Percentiles rank a stretch among this genome's conserved stretches.
phyloP scores from a whole-genome alignment of 108 stramenopile genomes.

The Epithemia pelagica region DNA sequence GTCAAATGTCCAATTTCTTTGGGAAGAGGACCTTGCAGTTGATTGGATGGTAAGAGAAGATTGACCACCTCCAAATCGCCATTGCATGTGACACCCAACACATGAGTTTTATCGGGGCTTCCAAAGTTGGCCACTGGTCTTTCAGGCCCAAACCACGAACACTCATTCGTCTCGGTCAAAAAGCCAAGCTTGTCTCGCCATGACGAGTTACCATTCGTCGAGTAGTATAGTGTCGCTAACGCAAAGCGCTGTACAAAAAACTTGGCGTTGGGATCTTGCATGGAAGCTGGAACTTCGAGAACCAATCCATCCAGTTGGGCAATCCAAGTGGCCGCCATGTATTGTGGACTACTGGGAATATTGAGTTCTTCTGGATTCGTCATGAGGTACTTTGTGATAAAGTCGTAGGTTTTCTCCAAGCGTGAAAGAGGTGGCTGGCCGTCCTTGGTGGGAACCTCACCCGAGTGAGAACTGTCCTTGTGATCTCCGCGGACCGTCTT shows the following conservation, averaged over 20 bases:
- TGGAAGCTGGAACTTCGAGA: constrained; percentile 1
- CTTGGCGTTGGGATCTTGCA: constrained; percentile 7
- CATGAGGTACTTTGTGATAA: constrained; percentile 11
- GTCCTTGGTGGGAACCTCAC: not conserved
- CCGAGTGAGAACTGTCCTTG: not conserved
- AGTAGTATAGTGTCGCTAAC: constrained; percentile 32
- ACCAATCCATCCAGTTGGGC: constrained; percentile 10
- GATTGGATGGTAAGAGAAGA: constrained; percentile 33
- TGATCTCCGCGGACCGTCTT: not conserved
- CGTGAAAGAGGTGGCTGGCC: not conserved
- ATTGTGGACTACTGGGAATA: constrained; percentile 25
- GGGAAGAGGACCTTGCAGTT: constrained; percentile 41
- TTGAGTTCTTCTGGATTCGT: constrained; percentile 11
- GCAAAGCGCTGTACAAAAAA: not conserved
- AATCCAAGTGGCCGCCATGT: constrained; percentile 35
- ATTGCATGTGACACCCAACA: constrained; percentile 33
- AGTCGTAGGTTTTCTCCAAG: not conserved
- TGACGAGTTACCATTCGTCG: not conserved
- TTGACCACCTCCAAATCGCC: constrained; percentile 12
- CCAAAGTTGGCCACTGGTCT: constrained; percentile 1
- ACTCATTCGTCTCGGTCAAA: constrained; percentile 9
- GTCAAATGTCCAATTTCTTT: constrained; percentile 32
- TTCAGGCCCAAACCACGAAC: not conserved
- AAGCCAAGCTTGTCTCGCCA: constrained; percentile 9
- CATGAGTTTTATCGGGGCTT: constrained; percentile 6